Conservation (phyloP, 2,329 filamentous ascomycete genomes). For the Microascus cirrosus region DNA sequence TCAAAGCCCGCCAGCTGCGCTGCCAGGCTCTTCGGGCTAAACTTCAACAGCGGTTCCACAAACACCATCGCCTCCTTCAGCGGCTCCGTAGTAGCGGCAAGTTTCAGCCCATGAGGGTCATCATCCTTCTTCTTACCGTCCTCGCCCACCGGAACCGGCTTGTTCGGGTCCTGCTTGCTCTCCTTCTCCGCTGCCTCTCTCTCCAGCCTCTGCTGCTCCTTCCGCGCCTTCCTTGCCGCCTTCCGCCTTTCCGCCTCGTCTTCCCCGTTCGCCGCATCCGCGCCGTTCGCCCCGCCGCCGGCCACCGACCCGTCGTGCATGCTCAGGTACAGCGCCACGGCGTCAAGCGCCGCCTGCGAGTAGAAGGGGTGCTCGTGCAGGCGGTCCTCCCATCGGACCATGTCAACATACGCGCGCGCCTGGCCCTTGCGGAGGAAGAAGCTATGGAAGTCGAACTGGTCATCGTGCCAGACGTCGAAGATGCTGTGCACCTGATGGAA, state of each 20-base stretch:
- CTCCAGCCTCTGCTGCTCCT: slow-evolving; percentile 53
- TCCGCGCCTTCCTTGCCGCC: slow-evolving; percentile 81
- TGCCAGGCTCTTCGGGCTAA: slow-evolving; percentile 68
- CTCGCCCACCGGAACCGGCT: slow-evolving; percentile 49
- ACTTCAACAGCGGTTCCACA: slow-evolving; percentile 68
- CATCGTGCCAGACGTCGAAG: slow-evolving; percentile 95
- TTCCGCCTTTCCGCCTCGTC: slow-evolving; percentile 68
- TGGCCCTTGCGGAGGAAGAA: slow-evolving; percentile 97
- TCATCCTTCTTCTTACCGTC: slow-evolving; percentile 79
- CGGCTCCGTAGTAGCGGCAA: slow-evolving; percentile 72
- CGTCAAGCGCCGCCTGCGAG: slow-evolving; percentile 69
- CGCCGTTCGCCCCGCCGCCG: slow-evolving; percentile 36
- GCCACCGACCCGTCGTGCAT: slow-evolving; percentile 62
- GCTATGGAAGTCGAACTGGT: slow-evolving; percentile 97
- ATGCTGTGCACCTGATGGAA: slow-evolving; percentile 84
- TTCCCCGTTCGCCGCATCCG: slow-evolving; percentile 36
- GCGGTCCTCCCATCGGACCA: slow-evolving; percentile 92
- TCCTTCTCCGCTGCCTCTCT: slow-evolving; percentile 70
- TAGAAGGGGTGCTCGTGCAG: slow-evolving; percentile 91
- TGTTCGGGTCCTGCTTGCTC: slow-evolving; percentile 75
- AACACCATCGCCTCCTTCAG: slow-evolving; percentile 83
- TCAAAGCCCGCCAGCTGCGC: slow-evolving; percentile 83
- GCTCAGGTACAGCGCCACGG: slow-evolving; percentile 68
- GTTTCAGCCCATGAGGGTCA: slow-evolving; percentile 72
- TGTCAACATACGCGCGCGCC: slow-evolving; percentile 87